Evolutionary conservation across 2,329 filamentous ascomycete species (phyloP).

Genomic region (Colletotrichum higginsianum): DNA sequence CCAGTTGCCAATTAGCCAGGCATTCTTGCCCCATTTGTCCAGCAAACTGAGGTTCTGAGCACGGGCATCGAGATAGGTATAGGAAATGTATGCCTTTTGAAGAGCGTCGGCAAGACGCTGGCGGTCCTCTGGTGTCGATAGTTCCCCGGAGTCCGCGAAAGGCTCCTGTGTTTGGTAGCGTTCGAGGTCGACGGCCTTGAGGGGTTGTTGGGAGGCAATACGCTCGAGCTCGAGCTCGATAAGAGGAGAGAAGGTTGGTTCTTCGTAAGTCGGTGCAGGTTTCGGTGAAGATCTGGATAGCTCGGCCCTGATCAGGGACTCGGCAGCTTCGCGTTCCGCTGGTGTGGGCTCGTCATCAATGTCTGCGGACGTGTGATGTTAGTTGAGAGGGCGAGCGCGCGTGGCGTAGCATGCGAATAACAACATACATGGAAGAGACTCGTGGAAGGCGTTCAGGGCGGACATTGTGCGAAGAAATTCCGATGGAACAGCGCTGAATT

Average conservation of each 20-base stretch:
- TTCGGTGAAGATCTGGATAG: constrained; percentile 61
- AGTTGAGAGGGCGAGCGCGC: constrained; percentile 6
- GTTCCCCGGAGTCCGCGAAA: constrained; percentile 46
- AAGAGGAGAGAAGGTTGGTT: constrained; percentile 74
- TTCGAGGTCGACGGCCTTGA: constrained; percentile 78
- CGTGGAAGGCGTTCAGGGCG: constrained; percentile 68
- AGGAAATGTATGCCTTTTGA: constrained; percentile 65
- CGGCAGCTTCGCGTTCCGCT: constrained; percentile 74
- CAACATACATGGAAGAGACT: constrained; percentile 84
- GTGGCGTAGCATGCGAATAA: constrained; percentile 39
- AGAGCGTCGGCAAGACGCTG: constrained; percentile 77
- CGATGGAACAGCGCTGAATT: not conserved
- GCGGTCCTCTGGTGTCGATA: constrained; percentile 56
- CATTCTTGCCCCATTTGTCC: constrained; percentile 87
- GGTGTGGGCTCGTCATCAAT: constrained; percentile 82
- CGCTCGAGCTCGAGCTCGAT: constrained; percentile 79
- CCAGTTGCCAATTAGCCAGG: constrained; percentile 90
- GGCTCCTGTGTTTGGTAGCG: constrained; percentile 85
- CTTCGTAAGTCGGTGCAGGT: constrained; percentile 68
- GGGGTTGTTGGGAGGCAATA: constrained; percentile 67
- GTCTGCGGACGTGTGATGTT: constrained; percentile 67
- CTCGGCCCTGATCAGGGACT: constrained; percentile 79
- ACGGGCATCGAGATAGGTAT: constrained; percentile 67
- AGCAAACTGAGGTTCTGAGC: constrained; percentile 77
- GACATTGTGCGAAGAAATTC: constrained; percentile 43